Evolutionary conservation across 2,329 filamentous ascomycete species (phyloP).

Genomic region (Atkinsonella hypoxylon): DNA sequence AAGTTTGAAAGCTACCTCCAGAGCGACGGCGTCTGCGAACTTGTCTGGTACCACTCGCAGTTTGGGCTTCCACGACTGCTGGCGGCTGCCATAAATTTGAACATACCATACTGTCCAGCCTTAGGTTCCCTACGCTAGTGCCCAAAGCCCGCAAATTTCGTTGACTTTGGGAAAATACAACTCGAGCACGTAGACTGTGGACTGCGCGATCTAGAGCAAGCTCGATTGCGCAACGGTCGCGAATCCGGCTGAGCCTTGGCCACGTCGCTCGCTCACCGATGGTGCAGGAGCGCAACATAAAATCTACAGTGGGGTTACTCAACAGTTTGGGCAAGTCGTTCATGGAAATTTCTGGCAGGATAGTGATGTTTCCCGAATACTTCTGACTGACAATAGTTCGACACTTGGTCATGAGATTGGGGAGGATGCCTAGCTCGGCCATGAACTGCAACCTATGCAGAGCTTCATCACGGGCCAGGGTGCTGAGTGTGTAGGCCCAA

Average conservation of each 20-base stretch:
- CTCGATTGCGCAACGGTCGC: conserved; percentile 82
- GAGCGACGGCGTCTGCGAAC: conserved; percentile 35
- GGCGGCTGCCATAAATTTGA: neutral
- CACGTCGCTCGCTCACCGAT: conserved; percentile 80
- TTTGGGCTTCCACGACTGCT: neutral
- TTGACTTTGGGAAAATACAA: conserved; percentile 57
- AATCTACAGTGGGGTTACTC: conserved; percentile 73
- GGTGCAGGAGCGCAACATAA: conserved; percentile 69
- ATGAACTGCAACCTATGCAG: conserved; percentile 72
- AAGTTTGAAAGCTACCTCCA: conserved; percentile 33
- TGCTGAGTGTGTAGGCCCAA: conserved; percentile 57
- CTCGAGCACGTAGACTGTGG: conserved; percentile 51
- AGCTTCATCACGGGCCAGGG: conserved; percentile 66
- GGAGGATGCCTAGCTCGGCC: conserved; percentile 68
- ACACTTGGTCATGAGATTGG: conserved; percentile 66
- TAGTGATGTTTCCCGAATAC: conserved; percentile 92
- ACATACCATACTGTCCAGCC: conserved; percentile 9
- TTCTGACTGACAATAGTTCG: conserved; percentile 76
- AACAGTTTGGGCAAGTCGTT: conserved; percentile 66
- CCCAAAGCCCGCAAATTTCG: conserved; percentile 42
- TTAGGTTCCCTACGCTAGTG: conserved; percentile 17
- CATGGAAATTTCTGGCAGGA: conserved; percentile 67
- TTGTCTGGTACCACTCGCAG: conserved; percentile 13
- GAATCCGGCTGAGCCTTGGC: conserved; percentile 76
- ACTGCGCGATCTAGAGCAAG: conserved; percentile 69